A percentile compares a stretch with the other conserved stretches of the same genome.
Conservation (phyloP, 345 rosid genomes). For the Moringa oleifera region DNA sequence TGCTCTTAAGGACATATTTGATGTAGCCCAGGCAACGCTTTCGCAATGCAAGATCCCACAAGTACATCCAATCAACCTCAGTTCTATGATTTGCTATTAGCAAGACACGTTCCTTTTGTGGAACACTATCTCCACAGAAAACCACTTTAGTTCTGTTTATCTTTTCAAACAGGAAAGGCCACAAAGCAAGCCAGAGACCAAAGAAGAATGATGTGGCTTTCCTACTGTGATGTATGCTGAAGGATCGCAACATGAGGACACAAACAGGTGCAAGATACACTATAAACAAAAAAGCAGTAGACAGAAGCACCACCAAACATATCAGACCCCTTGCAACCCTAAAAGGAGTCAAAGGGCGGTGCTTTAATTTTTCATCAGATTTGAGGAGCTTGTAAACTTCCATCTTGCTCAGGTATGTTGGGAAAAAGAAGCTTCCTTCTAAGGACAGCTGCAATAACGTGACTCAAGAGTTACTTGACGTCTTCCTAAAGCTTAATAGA, state of each 20-base stretch:
- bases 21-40: constrained; percentile 69
- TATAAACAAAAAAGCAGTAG: constrained; percentile 65
- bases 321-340: constrained; percentile 58
- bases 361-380: constrained; percentile 36
- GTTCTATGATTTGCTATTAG: constrained; percentile 80
- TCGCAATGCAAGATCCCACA: constrained; percentile 78
- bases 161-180: constrained; percentile 83
- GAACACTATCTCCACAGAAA: constrained; percentile 60
- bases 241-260: constrained; percentile 36
- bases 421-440: constrained; percentile 16
- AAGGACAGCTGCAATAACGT: constrained; percentile 33
- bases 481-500: background rate
- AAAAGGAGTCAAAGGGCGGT: constrained; percentile 51
- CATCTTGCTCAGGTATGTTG: constrained; percentile 45
- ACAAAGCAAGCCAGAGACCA: constrained; percentile 65
- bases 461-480: constrained; percentile 19
- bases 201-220: constrained; percentile 52
- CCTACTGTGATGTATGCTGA: constrained; percentile 49
- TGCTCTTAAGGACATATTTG: constrained; percentile 78
- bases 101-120: constrained; percentile 49
- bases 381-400: constrained; percentile 38
- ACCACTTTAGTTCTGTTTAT: constrained; percentile 63
- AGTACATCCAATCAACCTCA: constrained; percentile 94
- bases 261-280: constrained; percentile 50
- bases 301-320: constrained; percentile 55